phyloP scores from a whole-genome alignment of 345 rosid genomes.

The thale cress (Arabidopsis thaliana) region TAIR10.1 NC_003070.9:25973001-25973500 shows the following conservation, averaged over 20 bases:
- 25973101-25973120: constrained; percentile 79
- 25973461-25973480: background rate
- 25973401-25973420: constrained; percentile 3
- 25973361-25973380: constrained; percentile 36
- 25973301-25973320: constrained; percentile 36
- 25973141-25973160: constrained; percentile 34
- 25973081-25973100: constrained; percentile 78
- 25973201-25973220: constrained; percentile 79
- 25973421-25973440: background rate
- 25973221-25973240: constrained; percentile 68
- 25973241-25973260: constrained; percentile 53
- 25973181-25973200: constrained; percentile 74
- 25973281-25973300: constrained; percentile 17
- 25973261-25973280: constrained; percentile 47
- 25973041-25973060: constrained; percentile 92
- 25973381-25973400: constrained; percentile 23
- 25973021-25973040: constrained; percentile 70
- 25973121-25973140: constrained; percentile 26
- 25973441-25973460: background rate
- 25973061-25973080: constrained; percentile 81
- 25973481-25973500: too few relatives aligned
- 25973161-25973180: constrained; percentile 56
- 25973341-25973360: constrained; percentile 28
- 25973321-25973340: constrained; percentile 36
- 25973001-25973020: constrained; percentile 73